Evolutionary conservation across 768 basidiomycete genomes (phyloP).

Genomic region (Sistotremastrum niveocremeum): DNA sequence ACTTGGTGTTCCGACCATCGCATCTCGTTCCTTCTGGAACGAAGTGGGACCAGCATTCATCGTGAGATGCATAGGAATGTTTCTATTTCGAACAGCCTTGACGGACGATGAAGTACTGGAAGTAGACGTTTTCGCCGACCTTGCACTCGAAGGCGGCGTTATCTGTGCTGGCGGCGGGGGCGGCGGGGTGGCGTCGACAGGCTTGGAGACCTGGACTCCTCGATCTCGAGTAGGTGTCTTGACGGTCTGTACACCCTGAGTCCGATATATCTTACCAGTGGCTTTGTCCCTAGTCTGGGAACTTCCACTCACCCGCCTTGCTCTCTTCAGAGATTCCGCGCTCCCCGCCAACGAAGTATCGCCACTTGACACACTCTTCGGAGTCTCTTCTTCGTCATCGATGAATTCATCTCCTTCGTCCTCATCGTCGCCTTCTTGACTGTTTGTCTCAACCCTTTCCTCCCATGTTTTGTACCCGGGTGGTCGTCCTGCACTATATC

Average conservation of each 20-base stretch:
- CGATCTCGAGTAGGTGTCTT: slow-evolving; percentile 37
- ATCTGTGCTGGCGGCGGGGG: slow-evolving; percentile 7
- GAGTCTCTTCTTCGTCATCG: slow-evolving; percentile 27
- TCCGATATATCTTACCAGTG: slow-evolving; percentile 38
- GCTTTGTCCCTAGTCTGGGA: slow-evolving; percentile 16
- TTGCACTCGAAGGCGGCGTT: slow-evolving; percentile 10
- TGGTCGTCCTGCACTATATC: slow-evolving; percentile 22
- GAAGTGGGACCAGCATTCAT: too few species aligned
- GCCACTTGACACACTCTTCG: slow-evolving; percentile 15
- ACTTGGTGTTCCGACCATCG: too few species aligned
- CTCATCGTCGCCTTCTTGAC: slow-evolving; percentile 74
- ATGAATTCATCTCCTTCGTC: slow-evolving; percentile 41
- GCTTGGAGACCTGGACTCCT: slow-evolving; percentile 42
- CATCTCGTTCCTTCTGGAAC: too few species aligned
- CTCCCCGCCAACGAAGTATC: slow-evolving; percentile 21
- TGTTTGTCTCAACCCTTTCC: slow-evolving; percentile 49
- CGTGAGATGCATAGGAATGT: too few species aligned
- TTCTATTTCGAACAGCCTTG: too few species aligned
- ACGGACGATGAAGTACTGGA: not conserved
- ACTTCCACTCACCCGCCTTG: not conserved
- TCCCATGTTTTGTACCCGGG: slow-evolving; percentile 31
- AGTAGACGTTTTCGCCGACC: slow-evolving; percentile 10
- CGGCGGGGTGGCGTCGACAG: not conserved
- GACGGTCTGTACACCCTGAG: slow-evolving; percentile 60
- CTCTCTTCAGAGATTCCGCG: slow-evolving; percentile 5